Base-by-base conservation (phyloP, 495 filamentous ascomycete genomes). In the Tuber umbilicatum region DNA sequence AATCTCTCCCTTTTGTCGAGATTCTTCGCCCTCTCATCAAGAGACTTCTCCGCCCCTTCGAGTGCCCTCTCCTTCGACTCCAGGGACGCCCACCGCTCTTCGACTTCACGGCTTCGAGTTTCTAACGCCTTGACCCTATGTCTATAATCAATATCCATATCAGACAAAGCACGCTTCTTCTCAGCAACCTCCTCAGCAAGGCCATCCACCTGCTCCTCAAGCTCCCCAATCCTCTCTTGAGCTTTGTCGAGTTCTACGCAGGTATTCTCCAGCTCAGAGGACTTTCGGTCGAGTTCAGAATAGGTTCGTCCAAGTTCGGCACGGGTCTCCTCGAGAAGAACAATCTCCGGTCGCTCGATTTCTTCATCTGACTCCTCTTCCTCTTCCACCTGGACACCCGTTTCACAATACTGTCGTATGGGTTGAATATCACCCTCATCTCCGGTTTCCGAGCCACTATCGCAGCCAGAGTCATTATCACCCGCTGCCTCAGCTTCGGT, bases 21-120 rank as follows among this genome's bases (percentile, higher is more conserved):
- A 71, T 87, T 86, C 68, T 84, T 87, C 21, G 76, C 73, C 73
- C 87, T 84, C 42, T 88, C 86, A 45, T 82, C 78, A 55, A 82
- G 68, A 27, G 82, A 79, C 84, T 87, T 88, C 67, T 89, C 86
- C n/a, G 85, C 85, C 10, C 86, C 86, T 69, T 87, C 76, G 47
- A 82, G 39, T 27, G 83, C 77, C 83, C 86, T 89, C 67, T 89
- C 86, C 27, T 85, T 86, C 9, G 85, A 86, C 68, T 88, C 77
- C 31, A 79, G 47, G 17, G 69, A 60, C 47, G 43, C 35, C 77
- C 72, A 75, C n/a, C 76, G 76, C 42, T 78, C 77, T 37, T 79
- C 75, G 35, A 78, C 69, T 43, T 78, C 72, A 47, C 74, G 73
- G 31, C 70, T 76, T 47, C 64, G 60, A 5, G n/a, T n/a, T 70